Evolutionary conservation across 768 basidiomycete genomes (phyloP).

Genomic region (Galerina marginata): DNA sequence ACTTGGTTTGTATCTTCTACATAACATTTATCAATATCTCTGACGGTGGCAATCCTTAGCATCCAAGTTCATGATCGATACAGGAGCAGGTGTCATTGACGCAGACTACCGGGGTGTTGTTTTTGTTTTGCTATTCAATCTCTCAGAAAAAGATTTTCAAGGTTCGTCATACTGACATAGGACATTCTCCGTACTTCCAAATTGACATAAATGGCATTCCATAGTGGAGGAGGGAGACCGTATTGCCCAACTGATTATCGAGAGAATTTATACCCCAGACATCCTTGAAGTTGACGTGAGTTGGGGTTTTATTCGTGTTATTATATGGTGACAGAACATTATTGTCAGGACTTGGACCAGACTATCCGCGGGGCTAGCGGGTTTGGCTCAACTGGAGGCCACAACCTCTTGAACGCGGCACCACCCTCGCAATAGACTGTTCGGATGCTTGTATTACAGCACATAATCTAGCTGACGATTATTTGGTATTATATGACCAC

Average conservation of each 20-base stretch:
- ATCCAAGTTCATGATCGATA: constrained; percentile 97
- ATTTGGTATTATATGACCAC: not conserved
- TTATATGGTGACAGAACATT: constrained; percentile 1
- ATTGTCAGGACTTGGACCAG: constrained; percentile 74
- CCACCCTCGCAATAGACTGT: constrained; percentile 10
- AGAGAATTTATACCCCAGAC: constrained; percentile 86
- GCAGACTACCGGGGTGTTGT: constrained; percentile 94
- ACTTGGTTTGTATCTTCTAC: constrained; percentile 65
- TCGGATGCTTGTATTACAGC: no score
- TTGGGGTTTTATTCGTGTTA: constrained; percentile 17
- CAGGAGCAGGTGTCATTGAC: constrained; percentile 96
- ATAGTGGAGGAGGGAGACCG: constrained; percentile 92
- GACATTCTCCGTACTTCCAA: not conserved
- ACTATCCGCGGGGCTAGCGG: constrained; percentile 86
- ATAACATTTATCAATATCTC: not conserved
- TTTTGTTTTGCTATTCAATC: constrained; percentile 92
- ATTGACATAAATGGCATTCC: not conserved
- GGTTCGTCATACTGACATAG: constrained; percentile 36
- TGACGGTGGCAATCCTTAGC: constrained; percentile 50
- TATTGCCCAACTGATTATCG: constrained; percentile 94
- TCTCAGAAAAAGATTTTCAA: constrained; percentile 87
- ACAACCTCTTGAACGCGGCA: constrained; percentile 48
- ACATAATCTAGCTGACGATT: no score
- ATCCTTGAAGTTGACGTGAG: constrained; percentile 86
- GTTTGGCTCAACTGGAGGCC: constrained; percentile 96